Percentiles rank a stretch among this genome's conserved stretches.
These are phyloP conservation scores for Solanum okadae DNA, from an alignment of 257 asterid species.

Conservation along the genomic window DNA sequence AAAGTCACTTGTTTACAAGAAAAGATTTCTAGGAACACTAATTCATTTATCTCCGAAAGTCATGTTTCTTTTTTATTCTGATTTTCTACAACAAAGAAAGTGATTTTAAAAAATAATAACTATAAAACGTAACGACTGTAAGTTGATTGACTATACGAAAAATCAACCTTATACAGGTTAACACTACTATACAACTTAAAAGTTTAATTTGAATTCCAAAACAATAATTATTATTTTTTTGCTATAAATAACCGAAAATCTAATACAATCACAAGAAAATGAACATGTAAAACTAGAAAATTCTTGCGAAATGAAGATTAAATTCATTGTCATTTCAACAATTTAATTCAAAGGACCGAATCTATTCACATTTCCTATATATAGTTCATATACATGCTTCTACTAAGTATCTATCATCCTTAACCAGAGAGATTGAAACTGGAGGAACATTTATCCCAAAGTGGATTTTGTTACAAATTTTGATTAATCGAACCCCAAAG, in stretches of 20 bases:
- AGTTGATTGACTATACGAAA: neutral
- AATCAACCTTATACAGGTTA: neutral
- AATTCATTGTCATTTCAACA: neutral
- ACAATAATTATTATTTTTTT: too few species aligned
- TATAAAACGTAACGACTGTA: neutral
- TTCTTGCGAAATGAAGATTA: neutral
- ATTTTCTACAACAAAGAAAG: neutral
- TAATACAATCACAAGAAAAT: neutral
- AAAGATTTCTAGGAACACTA: neutral
- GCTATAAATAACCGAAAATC: neutral
- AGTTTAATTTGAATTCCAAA: neutral
- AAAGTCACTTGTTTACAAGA: neutral
- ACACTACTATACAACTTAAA: neutral
- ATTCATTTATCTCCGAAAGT: neutral
- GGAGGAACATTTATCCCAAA: neutral
- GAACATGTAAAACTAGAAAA: neutral
- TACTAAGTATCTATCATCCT: neutral
- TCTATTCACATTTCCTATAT: neutral
- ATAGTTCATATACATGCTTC: neutral
- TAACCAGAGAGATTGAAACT: neutral
- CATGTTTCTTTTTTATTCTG: too few species aligned
- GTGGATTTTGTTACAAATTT: neutral
- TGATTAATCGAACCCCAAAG: neutral
- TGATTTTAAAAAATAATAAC: neutral
- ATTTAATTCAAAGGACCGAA: too few species aligned